These are phyloP conservation scores for Ceratocystis huliohia DNA, from an alignment of 2,329 filamentous ascomycete genomes.

Conservation along the genomic window DNA sequence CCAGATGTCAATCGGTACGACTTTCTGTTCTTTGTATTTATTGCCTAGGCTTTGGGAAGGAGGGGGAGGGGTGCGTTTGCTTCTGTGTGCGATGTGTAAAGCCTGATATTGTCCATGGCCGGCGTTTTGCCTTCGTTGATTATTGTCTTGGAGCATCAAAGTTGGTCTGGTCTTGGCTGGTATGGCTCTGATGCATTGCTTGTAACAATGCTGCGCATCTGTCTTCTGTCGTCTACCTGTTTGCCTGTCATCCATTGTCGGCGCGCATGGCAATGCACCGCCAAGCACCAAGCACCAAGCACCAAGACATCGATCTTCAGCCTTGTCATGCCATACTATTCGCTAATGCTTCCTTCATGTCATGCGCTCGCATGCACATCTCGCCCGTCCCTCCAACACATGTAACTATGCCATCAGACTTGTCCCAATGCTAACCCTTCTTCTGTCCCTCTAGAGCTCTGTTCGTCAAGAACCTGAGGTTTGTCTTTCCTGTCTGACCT, in stretches of 20 bases:
- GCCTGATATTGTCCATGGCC: background rate
- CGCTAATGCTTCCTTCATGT: background rate
- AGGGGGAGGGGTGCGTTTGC: background rate
- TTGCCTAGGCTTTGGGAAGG: constrained; percentile 22
- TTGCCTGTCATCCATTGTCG: background rate
- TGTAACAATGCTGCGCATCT: constrained; percentile 17
- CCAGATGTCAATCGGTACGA: constrained; percentile 97
- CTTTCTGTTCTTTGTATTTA: background rate
- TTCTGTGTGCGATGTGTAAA: constrained; percentile 12
- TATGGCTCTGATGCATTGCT: background rate
- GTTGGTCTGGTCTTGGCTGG: background rate
- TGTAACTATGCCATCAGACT: background rate
- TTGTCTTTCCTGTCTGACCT: constrained; percentile 27
- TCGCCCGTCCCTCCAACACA: background rate
- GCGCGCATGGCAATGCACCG: background rate
- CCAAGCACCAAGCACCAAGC: constrained; percentile 1
- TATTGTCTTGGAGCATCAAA: background rate
- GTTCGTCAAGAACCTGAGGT: constrained; percentile 99
- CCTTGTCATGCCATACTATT: background rate
- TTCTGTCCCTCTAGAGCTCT: constrained; percentile 57
- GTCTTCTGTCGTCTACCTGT: no score
- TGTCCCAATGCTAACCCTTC: constrained; percentile 13
- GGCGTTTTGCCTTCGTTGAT: background rate
- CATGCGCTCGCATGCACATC: background rate
- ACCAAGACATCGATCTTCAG: background rate